Conservation (phyloP, 257 asterid genomes). For the Nicotiana otophora region DNA sequence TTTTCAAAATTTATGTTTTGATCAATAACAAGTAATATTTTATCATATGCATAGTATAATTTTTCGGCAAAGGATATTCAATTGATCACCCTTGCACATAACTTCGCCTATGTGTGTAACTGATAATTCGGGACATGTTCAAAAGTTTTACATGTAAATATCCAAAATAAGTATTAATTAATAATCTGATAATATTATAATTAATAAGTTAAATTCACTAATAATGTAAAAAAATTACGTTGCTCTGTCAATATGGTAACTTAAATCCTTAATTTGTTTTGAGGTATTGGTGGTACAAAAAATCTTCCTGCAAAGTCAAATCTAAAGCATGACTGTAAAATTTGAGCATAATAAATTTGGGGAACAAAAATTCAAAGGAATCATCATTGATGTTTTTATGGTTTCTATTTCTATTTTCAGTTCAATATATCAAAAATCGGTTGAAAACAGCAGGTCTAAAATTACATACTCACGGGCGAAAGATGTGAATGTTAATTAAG, state of each 20-base stretch:
- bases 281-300: background rate
- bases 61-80: too few relatives aligned
- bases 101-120: too few relatives aligned
- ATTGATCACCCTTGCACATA: too few relatives aligned
- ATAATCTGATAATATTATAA: background rate
- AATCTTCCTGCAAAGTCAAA: background rate
- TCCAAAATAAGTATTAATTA: background rate
- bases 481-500: too few relatives aligned
- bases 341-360: background rate
- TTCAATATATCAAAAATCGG: background rate
- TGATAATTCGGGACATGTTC: too few relatives aligned
- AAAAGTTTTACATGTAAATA: background rate
- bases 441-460: background rate
- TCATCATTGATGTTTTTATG: background rate
- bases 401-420: background rate
- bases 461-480: background rate
- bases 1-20: too few relatives aligned
- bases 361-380: background rate
- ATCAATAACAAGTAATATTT: too few relatives aligned
- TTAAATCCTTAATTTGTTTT: too few relatives aligned
- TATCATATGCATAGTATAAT: too few relatives aligned
- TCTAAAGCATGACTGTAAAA: background rate
- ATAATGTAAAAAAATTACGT: background rate
- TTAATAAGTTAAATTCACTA: background rate
- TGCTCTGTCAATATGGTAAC: background rate